A percentile compares a stretch with the other conserved stretches of the same genome.
Evolutionary conservation across 75 land plant genomes (phyloP).

Genomic region (Selaginella tamariscina): DNA sequence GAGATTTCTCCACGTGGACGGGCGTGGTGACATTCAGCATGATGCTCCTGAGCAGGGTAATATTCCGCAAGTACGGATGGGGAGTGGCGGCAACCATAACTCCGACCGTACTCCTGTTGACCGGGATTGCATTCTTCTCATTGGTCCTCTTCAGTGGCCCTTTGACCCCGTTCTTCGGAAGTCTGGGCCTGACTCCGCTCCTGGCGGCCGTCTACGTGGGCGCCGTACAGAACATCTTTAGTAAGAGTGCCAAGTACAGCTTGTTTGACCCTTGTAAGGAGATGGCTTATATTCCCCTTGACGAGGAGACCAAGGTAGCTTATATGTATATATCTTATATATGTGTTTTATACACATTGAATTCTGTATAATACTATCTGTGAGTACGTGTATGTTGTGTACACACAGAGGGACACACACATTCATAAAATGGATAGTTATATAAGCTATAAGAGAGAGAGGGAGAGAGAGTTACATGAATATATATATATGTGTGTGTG

Average conservation of each 20-base stretch:
- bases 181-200: conserved; percentile 5
- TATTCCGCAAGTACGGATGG: conserved; percentile 10
- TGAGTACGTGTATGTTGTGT: too few relatives aligned
- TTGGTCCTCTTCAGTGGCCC: conserved; percentile 8
- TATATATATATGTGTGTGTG: too few relatives aligned
- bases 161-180: conserved; percentile 5
- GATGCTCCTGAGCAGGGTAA: conserved; percentile 9
- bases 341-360: background rate
- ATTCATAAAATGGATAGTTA: too few relatives aligned
- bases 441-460: too few relatives aligned
- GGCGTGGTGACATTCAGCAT: conserved; percentile 3
- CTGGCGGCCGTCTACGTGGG: conserved; percentile 8
- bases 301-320: conserved; percentile 5
- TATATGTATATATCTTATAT: background rate
- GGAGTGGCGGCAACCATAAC: conserved; percentile 9
- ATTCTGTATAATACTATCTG: too few relatives aligned
- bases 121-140: conserved; percentile 6
- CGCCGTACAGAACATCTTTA: conserved; percentile 5
- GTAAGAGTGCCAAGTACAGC: conserved; percentile 11
- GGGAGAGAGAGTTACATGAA: too few relatives aligned
- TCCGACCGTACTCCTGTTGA: background rate
- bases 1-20: conserved; percentile 7
- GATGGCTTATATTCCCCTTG: conserved; percentile 11
- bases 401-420: too few relatives aligned
- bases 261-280: conserved; percentile 12